A percentile compares a stretch with the other conserved stretches of the same genome.
These are phyloP conservation scores for Penicillium italicum DNA, from an alignment of 2,329 filamentous ascomycete genomes.

Conservation along the genomic window DNA sequence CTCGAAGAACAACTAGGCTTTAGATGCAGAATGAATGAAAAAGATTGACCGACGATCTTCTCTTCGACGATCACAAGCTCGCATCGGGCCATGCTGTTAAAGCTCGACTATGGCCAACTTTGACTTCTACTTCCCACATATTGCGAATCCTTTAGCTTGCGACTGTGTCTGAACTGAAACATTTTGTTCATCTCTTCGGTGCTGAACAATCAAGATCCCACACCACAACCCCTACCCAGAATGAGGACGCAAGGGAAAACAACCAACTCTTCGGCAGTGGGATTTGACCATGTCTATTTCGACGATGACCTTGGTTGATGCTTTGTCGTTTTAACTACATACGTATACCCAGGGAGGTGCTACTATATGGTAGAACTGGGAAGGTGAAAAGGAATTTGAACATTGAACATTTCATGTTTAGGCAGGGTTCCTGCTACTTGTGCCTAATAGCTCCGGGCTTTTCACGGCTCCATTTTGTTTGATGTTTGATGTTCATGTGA, in stretches of 20 bases:
- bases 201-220: neutral
- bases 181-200: neutral
- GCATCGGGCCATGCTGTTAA: constrained; percentile 1
- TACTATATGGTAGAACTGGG: too few species aligned
- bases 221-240: neutral
- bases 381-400: too few species aligned
- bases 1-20: neutral
- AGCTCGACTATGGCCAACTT: neutral
- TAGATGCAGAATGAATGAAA: neutral
- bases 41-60: neutral
- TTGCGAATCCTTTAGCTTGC: neutral
- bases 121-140: neutral
- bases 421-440: too few species aligned
- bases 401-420: too few species aligned
- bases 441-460: too few species aligned
- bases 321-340: too few species aligned
- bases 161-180: neutral
- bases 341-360: too few species aligned
- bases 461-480: too few species aligned
- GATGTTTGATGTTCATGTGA: too few species aligned
- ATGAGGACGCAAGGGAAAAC: neutral
- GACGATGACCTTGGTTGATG: neutral
- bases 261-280: neutral
- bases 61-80: neutral
- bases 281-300: constrained; percentile 1